Base-by-base conservation (phyloP, 805 yeast genomes). In the Maudiozyma turicensis region DNA sequence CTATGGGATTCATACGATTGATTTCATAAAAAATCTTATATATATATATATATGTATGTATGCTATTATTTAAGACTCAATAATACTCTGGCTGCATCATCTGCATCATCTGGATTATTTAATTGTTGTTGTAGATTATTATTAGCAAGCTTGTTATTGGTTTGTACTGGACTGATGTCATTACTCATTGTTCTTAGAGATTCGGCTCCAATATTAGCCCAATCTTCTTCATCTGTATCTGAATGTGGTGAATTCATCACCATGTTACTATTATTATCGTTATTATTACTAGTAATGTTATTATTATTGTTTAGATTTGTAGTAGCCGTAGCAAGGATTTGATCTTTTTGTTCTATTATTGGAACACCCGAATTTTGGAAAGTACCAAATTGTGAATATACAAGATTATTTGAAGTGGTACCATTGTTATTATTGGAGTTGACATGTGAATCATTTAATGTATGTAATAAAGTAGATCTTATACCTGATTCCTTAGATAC, bases 171-270 rank as follows among this genome's bases (percentile, higher is more conserved):
- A 13, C 38, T 35, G 38, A 35, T 45, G 15, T 20, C 69, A 14
- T 32, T 20, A 15, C 34, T 46, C 44, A 46, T 46, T 9, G 48
- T 32, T 43, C 86, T 70, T 49, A 88, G 69, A 41, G 78, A 71
- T 38, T 78, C 82, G 0, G 96, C 89, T 0, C 97, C 97, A 47
- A 91, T 84, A 0, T 88, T 70, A 52, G 82, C 85, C 99, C 99
- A 91, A 65, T 91, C 98, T 66, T 91, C 99, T 61, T 93, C 98
- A 64, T 91, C 99, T 0, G 99, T 91, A 59, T 88, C 95, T 43
- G 81, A 75, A 15, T 40, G 43, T 9, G 43, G 43, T 6, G 43
- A 40, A 13, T 35, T 35, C 8, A 8, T 35, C 13, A n/a, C 38
- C 13, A 14, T 35, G 38, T n/a, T 13, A 9, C 14, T 35, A n/a